Conservation (phyloP, 192 early-diverging fungal species). For the Endogone sp. region DNA sequence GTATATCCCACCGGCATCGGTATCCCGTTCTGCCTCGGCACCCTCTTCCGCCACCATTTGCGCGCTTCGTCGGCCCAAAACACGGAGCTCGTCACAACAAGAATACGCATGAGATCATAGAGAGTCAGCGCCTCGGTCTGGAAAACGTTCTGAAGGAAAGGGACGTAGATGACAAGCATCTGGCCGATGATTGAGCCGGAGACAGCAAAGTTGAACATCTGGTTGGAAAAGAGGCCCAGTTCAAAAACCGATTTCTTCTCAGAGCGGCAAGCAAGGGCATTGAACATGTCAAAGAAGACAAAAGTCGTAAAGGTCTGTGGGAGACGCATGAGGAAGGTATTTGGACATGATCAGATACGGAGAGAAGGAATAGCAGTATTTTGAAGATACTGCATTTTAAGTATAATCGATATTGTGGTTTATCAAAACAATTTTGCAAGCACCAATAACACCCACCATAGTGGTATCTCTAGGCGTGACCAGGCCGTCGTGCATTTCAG, state of each 20-base stretch:
- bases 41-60: conserved; percentile 62
- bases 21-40: neutral
- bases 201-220: conserved; percentile 85
- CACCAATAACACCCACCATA: conserved; percentile 61
- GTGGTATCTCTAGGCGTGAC: conserved; percentile 77
- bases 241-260: conserved; percentile 74
- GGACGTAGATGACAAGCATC: conserved; percentile 82
- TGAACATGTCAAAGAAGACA: conserved; percentile 97
- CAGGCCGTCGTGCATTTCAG: conserved; percentile 71
- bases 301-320: conserved; percentile 98
- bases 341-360: too few relatives aligned
- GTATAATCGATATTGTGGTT: neutral
- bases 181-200: conserved; percentile 79
- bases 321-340: too few relatives aligned
- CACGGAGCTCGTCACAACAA: conserved; percentile 67
- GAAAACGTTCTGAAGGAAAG: conserved; percentile 89
- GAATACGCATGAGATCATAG: conserved; percentile 67
- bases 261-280: conserved; percentile 88
- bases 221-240: conserved; percentile 83
- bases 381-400: too few relatives aligned
- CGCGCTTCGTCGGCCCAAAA: conserved; percentile 84
- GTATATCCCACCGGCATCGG: neutral
- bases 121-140: conserved; percentile 85
- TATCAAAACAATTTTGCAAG: too few relatives aligned
- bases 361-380: neutral